These are phyloP conservation scores for Glycyrrhiza uralensis DNA, from an alignment of 306 rosid genomes.

Conservation along the genomic window DNA sequence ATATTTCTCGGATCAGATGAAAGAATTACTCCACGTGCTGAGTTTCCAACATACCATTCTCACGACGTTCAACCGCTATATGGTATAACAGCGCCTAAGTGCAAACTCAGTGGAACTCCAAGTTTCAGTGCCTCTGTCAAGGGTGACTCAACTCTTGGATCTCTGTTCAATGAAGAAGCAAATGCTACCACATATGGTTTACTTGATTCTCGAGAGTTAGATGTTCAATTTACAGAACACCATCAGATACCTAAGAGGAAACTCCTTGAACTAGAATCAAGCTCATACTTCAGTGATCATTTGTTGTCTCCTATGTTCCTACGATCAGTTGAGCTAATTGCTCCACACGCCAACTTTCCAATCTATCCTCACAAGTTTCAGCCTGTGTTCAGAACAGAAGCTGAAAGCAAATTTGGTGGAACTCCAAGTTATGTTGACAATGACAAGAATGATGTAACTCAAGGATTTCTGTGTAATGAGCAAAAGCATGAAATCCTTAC, in stretches of 20 bases:
- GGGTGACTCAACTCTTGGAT: slow-evolving; percentile 20
- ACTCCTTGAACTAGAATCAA: slow-evolving; percentile 37
- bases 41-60: slow-evolving; percentile 31
- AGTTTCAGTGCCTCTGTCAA: slow-evolving; percentile 30
- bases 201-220: slow-evolving; percentile 38
- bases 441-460: slow-evolving; percentile 29
- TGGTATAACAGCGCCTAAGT: slow-evolving; percentile 36
- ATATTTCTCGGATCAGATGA: slow-evolving; percentile 33
- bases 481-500: slow-evolving; percentile 29
- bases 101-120: slow-evolving; percentile 23
- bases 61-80: slow-evolving; percentile 28
- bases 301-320: slow-evolving; percentile 38
- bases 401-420: slow-evolving; percentile 31
- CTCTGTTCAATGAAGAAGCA: slow-evolving; percentile 28
- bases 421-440: slow-evolving; percentile 30
- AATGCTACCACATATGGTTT: slow-evolving; percentile 34
- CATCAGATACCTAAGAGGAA: slow-evolving; percentile 27
- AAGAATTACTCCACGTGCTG: slow-evolving; percentile 28
- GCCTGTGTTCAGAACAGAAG: slow-evolving; percentile 37
- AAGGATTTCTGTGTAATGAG: slow-evolving; percentile 31
- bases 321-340: slow-evolving; percentile 33
- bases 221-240: slow-evolving; percentile 38
- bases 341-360: slow-evolving; percentile 35
- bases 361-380: slow-evolving; percentile 17
- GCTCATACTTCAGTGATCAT: slow-evolving; percentile 33